Base-by-base conservation (phyloP, 768 basidiomycete genomes). In the Roridomyces roridus region DNA sequence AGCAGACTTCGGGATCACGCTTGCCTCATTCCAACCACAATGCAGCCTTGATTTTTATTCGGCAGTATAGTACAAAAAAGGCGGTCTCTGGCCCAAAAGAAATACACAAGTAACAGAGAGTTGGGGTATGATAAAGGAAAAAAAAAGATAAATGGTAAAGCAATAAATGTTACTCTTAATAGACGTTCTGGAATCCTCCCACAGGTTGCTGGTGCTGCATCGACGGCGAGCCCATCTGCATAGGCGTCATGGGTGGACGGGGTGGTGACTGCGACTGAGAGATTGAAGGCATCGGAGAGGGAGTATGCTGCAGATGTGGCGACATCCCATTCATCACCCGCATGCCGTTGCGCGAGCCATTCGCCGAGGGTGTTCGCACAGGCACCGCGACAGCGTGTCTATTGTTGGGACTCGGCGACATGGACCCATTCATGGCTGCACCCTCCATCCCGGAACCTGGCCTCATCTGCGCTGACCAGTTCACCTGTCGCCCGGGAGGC, bases 121-220 rank as follows among this genome's bases (percentile, higher is more conserved):
- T 48, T 26, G 60, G 60, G 55, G 56, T 62, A 58, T 62, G 60
- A 28, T 44, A 46, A 55, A 23, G 25, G 25, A 44, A 23, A 44
- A 17, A 50, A 29, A 57, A 41, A 53, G 41, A 57, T 53, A 54
- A 40, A 49, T 59, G 51, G 41, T 59, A 36, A n/a, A 62, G 57
- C 28, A 59, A 63, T 63, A 63, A 63, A 29, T 54, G 55, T 62
- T 54, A 48, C 28, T 23, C 49, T 67, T 77, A 85, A 74, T 83
- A 84, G 45, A 82, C 80, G 63, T 76, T 80, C 69, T 84, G 81
- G 45, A 78, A 80, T 55, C 75, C 78, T 21, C 79, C 79, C 24
- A 82, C 78, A 15, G 74, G 71, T 63, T 83, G 82, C 60, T 84
- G 83, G 54, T 82, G 82, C 67, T 82, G 83, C 50, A 84, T 63